Evolutionary conservation across 2,329 filamentous ascomycete genomes (phyloP), one percentile per base, ranked within the genome.

Genomic region (Fusarium sp.): DNA sequence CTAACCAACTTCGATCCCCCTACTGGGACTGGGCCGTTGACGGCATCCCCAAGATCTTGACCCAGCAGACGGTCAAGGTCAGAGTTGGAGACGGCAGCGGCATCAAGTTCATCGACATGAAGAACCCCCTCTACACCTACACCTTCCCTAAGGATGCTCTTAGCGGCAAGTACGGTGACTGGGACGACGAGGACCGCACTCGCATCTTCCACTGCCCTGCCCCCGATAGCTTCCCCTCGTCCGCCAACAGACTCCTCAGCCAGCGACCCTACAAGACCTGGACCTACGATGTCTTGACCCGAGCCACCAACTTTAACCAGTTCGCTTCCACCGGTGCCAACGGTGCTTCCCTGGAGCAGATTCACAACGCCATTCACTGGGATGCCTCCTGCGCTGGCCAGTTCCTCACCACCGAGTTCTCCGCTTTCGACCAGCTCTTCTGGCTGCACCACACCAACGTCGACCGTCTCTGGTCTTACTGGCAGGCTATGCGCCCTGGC

Each of bases 381-480:
- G 76, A 78, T 56, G 75, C 68, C 29, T 72, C 65, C n/a, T 75
- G 80, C 47, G 77, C 74, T n/a, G 74, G 73, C 5, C 73, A 80
- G 58, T 81, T 82, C 67, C 58, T 79, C 5, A 60, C 71, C 25
- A 65, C 78, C 8, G 72, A 73, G n/a, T 77, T 77, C 53, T 73
- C 79, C 3, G 79, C 72, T n/a, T 82, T 80, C 58, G 80, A 82
- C 38, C 76, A 79, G 10, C 62, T 82, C 25, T 83, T 82, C 76
- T 79, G 69, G 79, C 70, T 83, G 25, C 81, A 83, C 58, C 82
- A 83, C 75, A 74, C 80, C 69, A 86, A 90, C 66, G 81, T 90
- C 50, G 87, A 90, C 68, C 83, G 88, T 36, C 78, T 90, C 34
- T 88, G 87, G 75, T 81, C 85, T n/a, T 79, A 83, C 65, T 85